phyloP scores from a whole-genome alignment of 345 rosid genomes.

The Sonneratia caseolaris region DNA sequence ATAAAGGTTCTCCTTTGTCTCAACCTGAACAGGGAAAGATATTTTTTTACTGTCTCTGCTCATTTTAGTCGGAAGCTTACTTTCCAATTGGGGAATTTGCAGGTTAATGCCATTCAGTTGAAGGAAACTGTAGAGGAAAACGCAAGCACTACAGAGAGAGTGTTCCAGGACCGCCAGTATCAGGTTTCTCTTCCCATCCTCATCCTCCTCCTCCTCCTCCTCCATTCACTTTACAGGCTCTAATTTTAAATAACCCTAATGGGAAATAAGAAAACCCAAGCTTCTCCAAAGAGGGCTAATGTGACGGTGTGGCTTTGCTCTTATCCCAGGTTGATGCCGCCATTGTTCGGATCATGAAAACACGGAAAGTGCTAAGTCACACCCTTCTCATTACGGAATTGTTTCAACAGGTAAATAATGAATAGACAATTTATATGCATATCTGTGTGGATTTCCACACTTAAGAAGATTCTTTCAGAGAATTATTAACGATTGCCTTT shows the following conservation, averaged over 20 bases:
- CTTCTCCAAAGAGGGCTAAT: not conserved
- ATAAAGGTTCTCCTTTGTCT: constrained; percentile 45
- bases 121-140: constrained; percentile 99
- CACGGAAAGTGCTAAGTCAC: constrained; percentile 93
- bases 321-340: constrained; percentile 89
- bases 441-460: too few relatives aligned
- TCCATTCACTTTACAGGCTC: not conserved
- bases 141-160: constrained; percentile 94
- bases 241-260: not conserved
- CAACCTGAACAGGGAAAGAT: not conserved
- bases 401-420: constrained; percentile 79
- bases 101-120: constrained; percentile 99
- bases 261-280: not conserved
- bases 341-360: constrained; percentile 97
- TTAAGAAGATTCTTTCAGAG: too few relatives aligned
- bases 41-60: not conserved
- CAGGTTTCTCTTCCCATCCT: constrained; percentile 42
- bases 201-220: constrained; percentile 1
- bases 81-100: constrained; percentile 13
- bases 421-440: too few relatives aligned
- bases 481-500: not conserved
- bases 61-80: not conserved
- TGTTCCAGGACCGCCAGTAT: constrained; percentile 96
- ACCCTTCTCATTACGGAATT: constrained; percentile 96
- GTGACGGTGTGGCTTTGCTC: not conserved